Base-by-base conservation (phyloP, 2,329 filamentous ascomycete species). In the Botrytis deweyae region DNA sequence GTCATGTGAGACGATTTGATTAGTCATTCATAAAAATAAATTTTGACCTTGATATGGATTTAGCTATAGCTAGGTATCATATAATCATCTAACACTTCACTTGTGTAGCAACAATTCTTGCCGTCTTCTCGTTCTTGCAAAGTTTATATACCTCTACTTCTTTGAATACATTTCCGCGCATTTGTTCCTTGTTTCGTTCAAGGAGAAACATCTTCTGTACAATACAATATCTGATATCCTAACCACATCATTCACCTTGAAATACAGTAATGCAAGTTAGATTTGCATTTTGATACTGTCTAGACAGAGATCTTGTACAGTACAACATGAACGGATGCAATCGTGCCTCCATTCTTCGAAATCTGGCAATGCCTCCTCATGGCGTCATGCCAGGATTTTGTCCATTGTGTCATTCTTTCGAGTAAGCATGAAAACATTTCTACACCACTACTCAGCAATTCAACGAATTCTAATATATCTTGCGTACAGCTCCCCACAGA, bases 301-400 rank as follows among this genome's bases (percentile, higher is more conserved):
- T 44, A 25, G 67, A 70, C 36, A 59, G 52, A 59, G 52, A 33
- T 70, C 29, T 67, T 67, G 22, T 55, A 29, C 65, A 52, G 66
- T 73, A 70, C 72, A 73, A 73, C n/a, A 73, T 73, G 72, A 80
- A 80, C 79, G 80, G 77, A 81, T 81, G 80, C 80, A 80, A 80
- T 80, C 77, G 77, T 73, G 77, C 76, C 72, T 76, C 72, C 76
- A 73, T 74, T 72, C 76, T 72, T 79, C 75, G 75, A 80, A 73
- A 79, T 73, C 76, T 74, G 77, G 77, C 74, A 76, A 72, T 72
- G 74, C 76, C 76, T 75, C 74, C 70, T 72, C 73, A 66, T 70
- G 42, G 66, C 58, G 65, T 66, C 44, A 67, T 68, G 38, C 65
- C 61, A 69, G 70, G 40, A 62, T 59, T 33, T 52, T 58, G 42